phyloP scores from a whole-genome alignment of 2,329 filamentous ascomycete species.

The Penicillium psychrosexuale region DNA sequence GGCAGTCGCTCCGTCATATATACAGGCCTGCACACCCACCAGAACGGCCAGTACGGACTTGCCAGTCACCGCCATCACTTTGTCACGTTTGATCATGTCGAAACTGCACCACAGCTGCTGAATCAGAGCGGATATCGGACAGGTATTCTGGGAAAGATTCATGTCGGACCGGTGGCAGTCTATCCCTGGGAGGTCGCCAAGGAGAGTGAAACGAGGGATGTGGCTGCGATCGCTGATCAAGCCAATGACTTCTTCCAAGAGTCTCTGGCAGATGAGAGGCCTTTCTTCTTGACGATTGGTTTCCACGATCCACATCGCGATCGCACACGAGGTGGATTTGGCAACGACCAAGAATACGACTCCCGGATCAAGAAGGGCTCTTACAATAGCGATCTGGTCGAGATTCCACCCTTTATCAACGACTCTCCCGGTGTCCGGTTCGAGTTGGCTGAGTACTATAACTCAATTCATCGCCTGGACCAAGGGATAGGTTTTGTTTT shows the following conservation, averaged over 20 bases:
- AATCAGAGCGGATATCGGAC: slow-evolving; percentile 44
- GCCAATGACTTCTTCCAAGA: slow-evolving; percentile 40
- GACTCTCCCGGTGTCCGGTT: slow-evolving; percentile 42
- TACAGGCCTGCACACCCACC: slow-evolving; percentile 48
- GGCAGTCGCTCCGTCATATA: slow-evolving; percentile 49
- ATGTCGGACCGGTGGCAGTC: slow-evolving; percentile 42
- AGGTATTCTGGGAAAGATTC: slow-evolving; percentile 50
- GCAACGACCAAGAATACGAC: slow-evolving; percentile 40
- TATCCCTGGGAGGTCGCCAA: slow-evolving; percentile 46
- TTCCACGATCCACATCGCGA: slow-evolving; percentile 50
- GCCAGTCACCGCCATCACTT: slow-evolving; percentile 42
- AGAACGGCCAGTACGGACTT: slow-evolving; percentile 51
- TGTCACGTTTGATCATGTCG: slow-evolving; percentile 44
- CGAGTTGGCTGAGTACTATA: slow-evolving; percentile 47
- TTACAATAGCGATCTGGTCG: slow-evolving; percentile 36
- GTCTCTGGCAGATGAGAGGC: slow-evolving; percentile 28
- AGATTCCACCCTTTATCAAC: slow-evolving; percentile 43
- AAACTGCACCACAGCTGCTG: slow-evolving; percentile 43
- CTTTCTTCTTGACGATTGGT: slow-evolving; percentile 49
- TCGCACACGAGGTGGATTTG: slow-evolving; percentile 42
- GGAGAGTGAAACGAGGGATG: slow-evolving; percentile 46
- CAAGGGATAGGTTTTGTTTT: slow-evolving; percentile 44
- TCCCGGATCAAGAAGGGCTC: slow-evolving; percentile 21
- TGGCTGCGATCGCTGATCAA: slow-evolving; percentile 41
- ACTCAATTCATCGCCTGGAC: slow-evolving; percentile 45